These are phyloP conservation scores for Colletotrichum orbiculare DNA, from an alignment of 2,329 filamentous ascomycete genomes.

Conservation along the genomic window DNA sequence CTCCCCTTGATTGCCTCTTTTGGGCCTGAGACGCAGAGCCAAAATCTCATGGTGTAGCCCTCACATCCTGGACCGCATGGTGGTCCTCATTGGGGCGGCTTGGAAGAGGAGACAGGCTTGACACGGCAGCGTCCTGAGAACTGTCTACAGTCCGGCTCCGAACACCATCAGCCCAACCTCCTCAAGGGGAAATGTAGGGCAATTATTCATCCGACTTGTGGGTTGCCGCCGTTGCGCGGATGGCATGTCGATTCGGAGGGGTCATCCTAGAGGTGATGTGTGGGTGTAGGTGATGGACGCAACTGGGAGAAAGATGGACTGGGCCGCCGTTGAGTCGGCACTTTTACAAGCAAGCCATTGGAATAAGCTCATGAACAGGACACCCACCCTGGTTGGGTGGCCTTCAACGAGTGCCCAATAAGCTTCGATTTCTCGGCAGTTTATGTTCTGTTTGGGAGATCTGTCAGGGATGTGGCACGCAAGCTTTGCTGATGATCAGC, in stretches of 20 bases:
- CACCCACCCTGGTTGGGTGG: background rate
- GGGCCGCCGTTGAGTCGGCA: constrained; percentile 5
- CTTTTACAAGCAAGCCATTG: background rate
- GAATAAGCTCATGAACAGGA: constrained; percentile 22
- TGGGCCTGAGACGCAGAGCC: constrained; percentile 26
- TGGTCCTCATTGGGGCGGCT: constrained; percentile 17
- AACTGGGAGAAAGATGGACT: background rate
- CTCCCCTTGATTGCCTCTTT: constrained; percentile 24
- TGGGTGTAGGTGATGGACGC: background rate
- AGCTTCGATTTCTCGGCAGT: background rate
- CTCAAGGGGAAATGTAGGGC: background rate
- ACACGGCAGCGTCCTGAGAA: constrained; percentile 9
- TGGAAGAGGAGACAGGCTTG: constrained; percentile 1
- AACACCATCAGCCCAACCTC: background rate
- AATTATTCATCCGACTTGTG: constrained; percentile 14
- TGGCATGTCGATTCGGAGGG: constrained; percentile 23
- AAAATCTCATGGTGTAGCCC: constrained; percentile 8
- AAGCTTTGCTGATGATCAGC: background rate
- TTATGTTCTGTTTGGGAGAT: background rate
- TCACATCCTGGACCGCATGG: constrained; percentile 20
- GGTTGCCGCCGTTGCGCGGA: constrained; percentile 8
- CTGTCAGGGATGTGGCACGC: background rate
- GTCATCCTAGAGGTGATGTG: background rate
- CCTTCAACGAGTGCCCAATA: constrained; percentile 12
- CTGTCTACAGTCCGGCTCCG: constrained; percentile 17